Evolutionary conservation across 2,329 filamentous ascomycete genomes (phyloP).

Genomic region (Endothia cerciana): DNA sequence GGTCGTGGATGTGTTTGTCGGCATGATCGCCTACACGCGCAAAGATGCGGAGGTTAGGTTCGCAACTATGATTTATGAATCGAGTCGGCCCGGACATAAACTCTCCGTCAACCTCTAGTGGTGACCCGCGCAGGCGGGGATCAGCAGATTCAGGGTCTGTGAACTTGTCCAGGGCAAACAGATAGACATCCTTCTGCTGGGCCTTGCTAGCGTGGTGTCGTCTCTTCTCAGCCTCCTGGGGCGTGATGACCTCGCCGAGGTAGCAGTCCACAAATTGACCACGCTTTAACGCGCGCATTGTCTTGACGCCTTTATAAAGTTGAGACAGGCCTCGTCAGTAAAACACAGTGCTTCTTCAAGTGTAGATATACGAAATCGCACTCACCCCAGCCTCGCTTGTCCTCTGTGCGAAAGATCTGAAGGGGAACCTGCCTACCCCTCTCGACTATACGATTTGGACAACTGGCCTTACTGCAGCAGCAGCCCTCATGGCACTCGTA

Average conservation of each 20-base stretch:
- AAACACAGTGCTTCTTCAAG: background rate
- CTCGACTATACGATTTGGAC: conserved; percentile 78
- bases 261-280: conserved; percentile 84
- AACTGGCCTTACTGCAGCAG: conserved; percentile 59
- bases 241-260: conserved; percentile 71
- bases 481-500: conserved; percentile 82
- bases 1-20: conserved; percentile 73
- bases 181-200: conserved; percentile 73
- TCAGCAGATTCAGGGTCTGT: conserved; percentile 60
- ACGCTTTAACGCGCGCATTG: conserved; percentile 63
- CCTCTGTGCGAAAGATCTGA: conserved; percentile 74
- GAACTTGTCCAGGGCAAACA: conserved; percentile 85
- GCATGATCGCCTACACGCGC: conserved; percentile 77
- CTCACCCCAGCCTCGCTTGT: conserved; percentile 75
- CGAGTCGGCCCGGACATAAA: conserved; percentile 77
- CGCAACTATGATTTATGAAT: conserved; percentile 83
- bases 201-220: conserved; percentile 59
- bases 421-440: conserved; percentile 71
- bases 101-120: conserved; percentile 71
- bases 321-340: background rate
- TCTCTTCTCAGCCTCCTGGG: conserved; percentile 65
- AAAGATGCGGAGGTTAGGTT: conserved; percentile 79
- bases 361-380: conserved; percentile 15
- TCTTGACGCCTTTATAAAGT: conserved; percentile 59
- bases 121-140: conserved; percentile 56